Evolutionary conservation across 202 grass and related monocot genomes (phyloP), one percentile per base, ranked within the genome.

Genomic region (Alloteropsis angusta): DNA sequence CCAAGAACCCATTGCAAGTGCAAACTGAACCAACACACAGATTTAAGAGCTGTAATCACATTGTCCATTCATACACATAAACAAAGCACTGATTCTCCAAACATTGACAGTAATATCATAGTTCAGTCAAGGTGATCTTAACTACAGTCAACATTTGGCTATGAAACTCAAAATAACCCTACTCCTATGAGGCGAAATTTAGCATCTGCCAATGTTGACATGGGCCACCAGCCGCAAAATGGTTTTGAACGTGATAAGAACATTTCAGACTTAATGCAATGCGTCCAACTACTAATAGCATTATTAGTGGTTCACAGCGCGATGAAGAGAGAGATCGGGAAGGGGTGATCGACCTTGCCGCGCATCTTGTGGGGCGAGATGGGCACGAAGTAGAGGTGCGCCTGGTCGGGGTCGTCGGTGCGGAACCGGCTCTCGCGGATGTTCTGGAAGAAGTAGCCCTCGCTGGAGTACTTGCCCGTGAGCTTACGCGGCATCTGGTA

Each of bases 401-500:
- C 90, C 73, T 68, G 32, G 13, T 86, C 82, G 17, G 96, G 96
- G 76, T 93, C 83, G 1, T 96, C 41, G 18, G 90, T 96, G 41
- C 79, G 83, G 52, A 99, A 96, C 30, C 84, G 78, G 76, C 86
- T 91, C 72, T 99, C 90, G 38, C 96, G 84, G 60, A 96, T 96
- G 79, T 99, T 99, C 86, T 99, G 87, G 79, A 99, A 94, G 88
- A 99, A 99, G 86, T 96, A 96, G 3, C 92, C 96, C 88, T 99
- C 96, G 21, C 92, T 93, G 28, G 89, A 67, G 86, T 99, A 99
- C 92, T 99, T 98, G 81, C 95, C 95, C 52, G 85, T 98, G 83
- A 67, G 87, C 79, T 81, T 94, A 83, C 81, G 81, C 60, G 76
- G 85, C 72, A 77, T 84, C 85, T 97, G 93, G 81, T 94, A 97